Conservation (phyloP, 345 rosid species). For the Syzygium jambos region DNA sequence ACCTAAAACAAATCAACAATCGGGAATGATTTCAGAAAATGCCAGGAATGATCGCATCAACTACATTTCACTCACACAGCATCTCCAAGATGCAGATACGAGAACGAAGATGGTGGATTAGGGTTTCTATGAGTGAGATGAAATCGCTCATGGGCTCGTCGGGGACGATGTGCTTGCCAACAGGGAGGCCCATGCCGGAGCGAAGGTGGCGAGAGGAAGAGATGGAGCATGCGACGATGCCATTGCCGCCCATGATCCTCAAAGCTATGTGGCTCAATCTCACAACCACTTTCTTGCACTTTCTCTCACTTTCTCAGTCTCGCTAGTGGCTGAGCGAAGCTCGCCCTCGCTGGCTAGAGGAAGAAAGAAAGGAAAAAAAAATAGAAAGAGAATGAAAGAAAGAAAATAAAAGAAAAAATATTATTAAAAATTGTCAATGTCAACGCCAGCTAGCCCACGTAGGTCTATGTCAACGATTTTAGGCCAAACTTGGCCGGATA, state of each 20-base stretch:
- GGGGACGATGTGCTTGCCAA: conserved; percentile 92
- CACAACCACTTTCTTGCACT: conserved; percentile 54
- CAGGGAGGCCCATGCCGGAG: conserved; percentile 94
- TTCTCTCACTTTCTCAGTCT: not conserved
- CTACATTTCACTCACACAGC: too few relatives aligned
- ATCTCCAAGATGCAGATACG: not conserved
- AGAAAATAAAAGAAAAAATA: too few relatives aligned
- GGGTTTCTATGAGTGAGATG: not conserved
- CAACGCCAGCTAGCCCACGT: too few relatives aligned
- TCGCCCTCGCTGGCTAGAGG: too few relatives aligned
- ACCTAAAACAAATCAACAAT: conserved; percentile 27
- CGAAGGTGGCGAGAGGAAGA: conserved; percentile 73
- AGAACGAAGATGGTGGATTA: not conserved
- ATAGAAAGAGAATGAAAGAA: too few relatives aligned
- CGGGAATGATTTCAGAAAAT: too few relatives aligned
- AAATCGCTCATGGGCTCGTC: conserved; percentile 59
- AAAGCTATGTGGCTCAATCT: conserved; percentile 67
- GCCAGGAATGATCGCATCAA: too few relatives aligned
- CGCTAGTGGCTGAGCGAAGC: too few relatives aligned
- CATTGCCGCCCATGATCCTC: conserved; percentile 80
- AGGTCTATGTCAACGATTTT: too few relatives aligned
- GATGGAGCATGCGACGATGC: conserved; percentile 58
- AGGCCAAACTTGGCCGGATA: too few relatives aligned
- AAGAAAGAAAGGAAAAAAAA: too few relatives aligned
- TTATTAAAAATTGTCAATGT: too few relatives aligned